Conservation (phyloP, 768 basidiomycete genomes). For the Porphyrellus cyaneotinctus region DNA sequence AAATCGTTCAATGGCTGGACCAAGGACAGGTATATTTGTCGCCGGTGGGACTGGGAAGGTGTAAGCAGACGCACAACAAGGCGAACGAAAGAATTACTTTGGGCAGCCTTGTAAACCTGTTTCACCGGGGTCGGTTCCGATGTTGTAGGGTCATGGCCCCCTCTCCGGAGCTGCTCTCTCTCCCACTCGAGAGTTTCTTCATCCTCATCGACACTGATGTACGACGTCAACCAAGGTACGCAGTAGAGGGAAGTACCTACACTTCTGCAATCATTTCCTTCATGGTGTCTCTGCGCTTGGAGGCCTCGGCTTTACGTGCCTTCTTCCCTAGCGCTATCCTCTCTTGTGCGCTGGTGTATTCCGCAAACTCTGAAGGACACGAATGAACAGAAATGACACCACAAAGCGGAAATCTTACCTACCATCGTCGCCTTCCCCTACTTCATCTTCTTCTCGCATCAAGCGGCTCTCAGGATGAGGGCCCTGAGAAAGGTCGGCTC, state of each 20-base stretch:
- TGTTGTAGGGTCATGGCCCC: conserved; percentile 50
- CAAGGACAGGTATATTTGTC: conserved; percentile 61
- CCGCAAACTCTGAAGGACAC: conserved; percentile 62
- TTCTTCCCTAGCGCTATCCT: conserved; percentile 84
- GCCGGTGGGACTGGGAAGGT: conserved; percentile 55
- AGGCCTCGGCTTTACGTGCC: conserved; percentile 65
- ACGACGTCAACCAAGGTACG: conserved; percentile 1
- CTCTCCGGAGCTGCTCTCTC: conserved; percentile 73
- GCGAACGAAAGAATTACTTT: conserved; percentile 45
- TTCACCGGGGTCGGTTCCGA: conserved; percentile 39
- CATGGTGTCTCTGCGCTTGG: conserved; percentile 64
- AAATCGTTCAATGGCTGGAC: conserved; percentile 56
- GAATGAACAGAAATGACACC: conserved; percentile 6
- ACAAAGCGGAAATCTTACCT: conserved; percentile 17
- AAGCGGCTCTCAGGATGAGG: conserved; percentile 85
- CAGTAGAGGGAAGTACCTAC: conserved; percentile 40
- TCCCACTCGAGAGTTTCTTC: conserved; percentile 88
- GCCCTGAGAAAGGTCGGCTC: conserved; percentile 52
- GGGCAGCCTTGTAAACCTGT: conserved; percentile 63
- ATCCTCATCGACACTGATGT: conserved; percentile 66
- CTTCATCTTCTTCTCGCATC: conserved; percentile 80
- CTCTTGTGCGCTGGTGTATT: conserved; percentile 85
- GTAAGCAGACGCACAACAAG: conserved; percentile 12
- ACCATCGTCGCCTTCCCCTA: conserved; percentile 90
- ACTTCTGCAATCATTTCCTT: conserved; percentile 79